phyloP scores from a whole-genome alignment of 2,329 filamentous ascomycete species.

The Penicillium sp. region DNA sequence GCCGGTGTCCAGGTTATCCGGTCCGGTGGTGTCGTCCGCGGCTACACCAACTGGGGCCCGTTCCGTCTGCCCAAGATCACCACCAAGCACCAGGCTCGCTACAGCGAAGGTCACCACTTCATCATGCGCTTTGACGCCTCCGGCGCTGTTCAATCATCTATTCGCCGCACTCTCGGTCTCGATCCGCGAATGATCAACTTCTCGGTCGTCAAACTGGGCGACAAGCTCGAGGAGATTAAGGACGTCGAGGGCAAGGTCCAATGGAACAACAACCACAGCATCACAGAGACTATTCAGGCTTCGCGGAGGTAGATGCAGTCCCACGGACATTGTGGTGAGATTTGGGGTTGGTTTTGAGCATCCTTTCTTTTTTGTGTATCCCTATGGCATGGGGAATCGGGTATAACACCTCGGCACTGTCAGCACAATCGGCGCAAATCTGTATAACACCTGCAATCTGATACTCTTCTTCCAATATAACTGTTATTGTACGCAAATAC shows the following conservation, averaged over 20 bases:
- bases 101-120: conserved; percentile 91
- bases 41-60: conserved; percentile 90
- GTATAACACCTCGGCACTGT: conserved; percentile 19
- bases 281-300: conserved; percentile 26
- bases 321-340: conserved; percentile 3
- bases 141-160: conserved; percentile 65
- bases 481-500: neutral
- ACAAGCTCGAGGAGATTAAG: conserved; percentile 59
- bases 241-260: conserved; percentile 53
- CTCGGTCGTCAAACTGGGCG: conserved; percentile 78
- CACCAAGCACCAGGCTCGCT: conserved; percentile 74
- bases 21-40: conserved; percentile 82
- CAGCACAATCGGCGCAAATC: conserved; percentile 34
- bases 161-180: conserved; percentile 70
- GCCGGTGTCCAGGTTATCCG: conserved; percentile 77
- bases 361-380: conserved; percentile 27
- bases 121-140: conserved; percentile 92
- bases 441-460: conserved; percentile 23
- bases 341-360: conserved; percentile 11
- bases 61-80: conserved; percentile 78
- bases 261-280: conserved; percentile 44
- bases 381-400: conserved; percentile 24
- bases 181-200: conserved; percentile 90
- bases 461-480: conserved; percentile 3
- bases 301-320: neutral